These are phyloP conservation scores for Fusarium mangiferae DNA, from an alignment of 2,329 filamentous ascomycete species.

Conservation along the genomic window DNA sequence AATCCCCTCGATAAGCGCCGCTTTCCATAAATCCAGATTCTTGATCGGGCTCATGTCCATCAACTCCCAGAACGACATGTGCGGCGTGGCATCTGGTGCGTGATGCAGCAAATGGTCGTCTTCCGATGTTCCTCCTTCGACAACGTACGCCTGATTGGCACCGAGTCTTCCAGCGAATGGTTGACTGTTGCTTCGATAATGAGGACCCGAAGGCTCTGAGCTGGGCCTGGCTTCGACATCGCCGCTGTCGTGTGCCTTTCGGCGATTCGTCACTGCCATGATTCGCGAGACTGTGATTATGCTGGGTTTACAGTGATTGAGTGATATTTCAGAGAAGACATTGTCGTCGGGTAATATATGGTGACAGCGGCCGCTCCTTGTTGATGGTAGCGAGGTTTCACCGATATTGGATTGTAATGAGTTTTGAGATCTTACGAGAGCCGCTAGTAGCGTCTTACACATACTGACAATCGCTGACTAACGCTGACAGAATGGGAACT, in stretches of 20 bases:
- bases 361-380: not conserved
- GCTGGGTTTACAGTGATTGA: no score
- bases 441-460: slow-evolving; percentile 19
- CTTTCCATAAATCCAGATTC: slow-evolving; percentile 52
- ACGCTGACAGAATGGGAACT: not conserved
- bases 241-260: not conserved
- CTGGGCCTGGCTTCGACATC: slow-evolving; percentile 8
- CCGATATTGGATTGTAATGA: not conserved
- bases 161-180: slow-evolving; percentile 36
- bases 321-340: fast-evolving
- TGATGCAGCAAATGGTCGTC: slow-evolving; percentile 39
- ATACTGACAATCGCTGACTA: slow-evolving; percentile 30
- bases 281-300: not conserved
- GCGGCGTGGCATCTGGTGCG: slow-evolving; percentile 55
- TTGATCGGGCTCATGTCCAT: slow-evolving; percentile 50
- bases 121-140: not conserved
- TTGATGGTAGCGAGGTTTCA: not conserved
- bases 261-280: not conserved
- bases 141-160: slow-evolving; percentile 28
- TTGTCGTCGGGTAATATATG: not conserved
- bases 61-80: slow-evolving; percentile 49
- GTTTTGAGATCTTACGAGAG: slow-evolving; percentile 2
- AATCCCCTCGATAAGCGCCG: slow-evolving; percentile 53
- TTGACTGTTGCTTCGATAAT: slow-evolving; percentile 23
- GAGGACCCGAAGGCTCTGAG: not conserved